phyloP scores from a whole-genome alignment of 768 basidiomycete genomes.

The Strobilomyces dryophilus region DNA sequence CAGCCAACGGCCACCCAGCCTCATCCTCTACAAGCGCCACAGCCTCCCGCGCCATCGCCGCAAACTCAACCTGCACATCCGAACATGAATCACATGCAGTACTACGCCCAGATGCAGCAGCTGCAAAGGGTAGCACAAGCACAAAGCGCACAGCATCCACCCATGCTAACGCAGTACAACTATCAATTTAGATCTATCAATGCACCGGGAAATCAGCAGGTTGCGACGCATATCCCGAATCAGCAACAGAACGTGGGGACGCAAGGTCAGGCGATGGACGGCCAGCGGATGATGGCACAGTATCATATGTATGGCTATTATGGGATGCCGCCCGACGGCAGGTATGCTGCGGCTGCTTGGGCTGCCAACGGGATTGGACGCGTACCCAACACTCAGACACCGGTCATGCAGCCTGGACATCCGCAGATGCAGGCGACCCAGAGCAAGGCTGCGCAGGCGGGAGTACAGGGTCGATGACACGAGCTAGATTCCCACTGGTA shows the following conservation, averaged over 20 bases:
- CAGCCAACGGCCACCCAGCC: slow-evolving; percentile 21
- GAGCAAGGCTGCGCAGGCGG: slow-evolving; percentile 32
- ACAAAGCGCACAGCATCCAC: slow-evolving; percentile 23
- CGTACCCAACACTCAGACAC: slow-evolving; percentile 23
- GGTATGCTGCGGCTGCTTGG: slow-evolving; percentile 27
- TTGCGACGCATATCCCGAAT: slow-evolving; percentile 19
- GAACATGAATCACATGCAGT: slow-evolving; percentile 9
- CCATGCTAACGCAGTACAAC: slow-evolving; percentile 30
- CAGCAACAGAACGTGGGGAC: slow-evolving; percentile 28
- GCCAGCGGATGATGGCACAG: slow-evolving; percentile 29
- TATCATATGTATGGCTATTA: slow-evolving; percentile 28
- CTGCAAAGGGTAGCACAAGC: slow-evolving; percentile 17
- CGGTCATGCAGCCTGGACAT: slow-evolving; percentile 27
- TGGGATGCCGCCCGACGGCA: slow-evolving; percentile 13
- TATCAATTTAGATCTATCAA: slow-evolving; percentile 34
- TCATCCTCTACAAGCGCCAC: slow-evolving; percentile 24
- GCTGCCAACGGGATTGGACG: slow-evolving; percentile 15
- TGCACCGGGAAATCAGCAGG: slow-evolving; percentile 24
- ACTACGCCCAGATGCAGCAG: slow-evolving; percentile 18
- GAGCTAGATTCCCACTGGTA: not conserved
- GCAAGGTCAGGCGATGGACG: slow-evolving; percentile 22
- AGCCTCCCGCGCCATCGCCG: slow-evolving; percentile 13
- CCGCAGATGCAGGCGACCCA: slow-evolving; percentile 29
- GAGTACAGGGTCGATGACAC: slow-evolving; percentile 33
- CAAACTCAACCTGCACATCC: slow-evolving; percentile 19